Conservation (phyloP, 2,329 filamentous ascomycete species). For the Madurella mycetomatis region DNA sequence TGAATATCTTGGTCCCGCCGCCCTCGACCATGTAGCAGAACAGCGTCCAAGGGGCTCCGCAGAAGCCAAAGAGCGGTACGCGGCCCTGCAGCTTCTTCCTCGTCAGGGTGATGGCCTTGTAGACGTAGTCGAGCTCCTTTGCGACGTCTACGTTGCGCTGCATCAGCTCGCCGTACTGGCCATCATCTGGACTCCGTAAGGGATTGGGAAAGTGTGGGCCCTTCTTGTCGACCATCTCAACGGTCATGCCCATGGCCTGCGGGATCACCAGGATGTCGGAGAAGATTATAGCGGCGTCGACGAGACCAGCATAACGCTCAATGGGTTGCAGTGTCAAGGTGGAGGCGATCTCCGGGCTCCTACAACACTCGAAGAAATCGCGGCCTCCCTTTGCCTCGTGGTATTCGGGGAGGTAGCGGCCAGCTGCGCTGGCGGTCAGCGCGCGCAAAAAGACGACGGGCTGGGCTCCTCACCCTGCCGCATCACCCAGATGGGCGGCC, state of each 20-base stretch:
- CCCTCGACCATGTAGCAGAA: slow-evolving; percentile 99
- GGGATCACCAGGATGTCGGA: slow-evolving; percentile 97
- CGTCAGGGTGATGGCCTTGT: slow-evolving; percentile 89
- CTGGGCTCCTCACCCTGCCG: slow-evolving; percentile 66
- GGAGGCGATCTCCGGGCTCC: slow-evolving; percentile 85
- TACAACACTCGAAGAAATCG: slow-evolving; percentile 98
- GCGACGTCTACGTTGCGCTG: slow-evolving; percentile 76
- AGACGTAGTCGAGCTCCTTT: slow-evolving; percentile 85
- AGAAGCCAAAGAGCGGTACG: slow-evolving; percentile 93
- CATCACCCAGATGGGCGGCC: slow-evolving; percentile 98
- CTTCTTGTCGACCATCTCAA: slow-evolving; percentile 97
- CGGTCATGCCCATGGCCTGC: slow-evolving; percentile 96
- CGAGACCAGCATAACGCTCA: slow-evolving; percentile 81
- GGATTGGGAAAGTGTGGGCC: slow-evolving; percentile 91
- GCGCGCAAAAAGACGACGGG: slow-evolving; percentile 11
- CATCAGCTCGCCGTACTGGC: slow-evolving; percentile 76
- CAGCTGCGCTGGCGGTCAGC: slow-evolving; percentile 53
- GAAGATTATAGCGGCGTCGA: slow-evolving; percentile 98
- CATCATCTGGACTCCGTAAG: slow-evolving; percentile 71
- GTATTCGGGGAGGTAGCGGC: slow-evolving; percentile 95
- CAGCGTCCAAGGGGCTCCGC: slow-evolving; percentile 92
- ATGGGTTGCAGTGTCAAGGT: slow-evolving; percentile 92
- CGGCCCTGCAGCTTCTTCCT: slow-evolving; percentile 80
- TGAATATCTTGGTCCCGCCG: slow-evolving; percentile 91
- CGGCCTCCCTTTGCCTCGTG: slow-evolving; percentile 85